Percentiles rank a stretch among this genome's conserved stretches.
These are phyloP conservation scores for Yamadazyma scolyti DNA, from an alignment of 805 yeast genomes.

Conservation along the genomic window DNA sequence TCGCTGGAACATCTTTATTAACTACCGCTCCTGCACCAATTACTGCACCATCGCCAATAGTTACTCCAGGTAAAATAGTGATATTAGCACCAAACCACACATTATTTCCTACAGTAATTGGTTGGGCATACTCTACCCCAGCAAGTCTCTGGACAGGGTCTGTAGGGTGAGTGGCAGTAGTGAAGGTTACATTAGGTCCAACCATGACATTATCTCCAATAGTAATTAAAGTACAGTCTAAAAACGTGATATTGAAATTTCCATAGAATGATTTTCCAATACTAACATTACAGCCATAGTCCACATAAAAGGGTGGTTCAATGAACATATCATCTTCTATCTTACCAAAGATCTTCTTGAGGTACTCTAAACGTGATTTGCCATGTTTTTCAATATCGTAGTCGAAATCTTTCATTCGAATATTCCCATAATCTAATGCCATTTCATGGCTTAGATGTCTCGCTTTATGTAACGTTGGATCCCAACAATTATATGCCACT, in stretches of 20 bases:
- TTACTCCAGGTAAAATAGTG: conserved; percentile 60
- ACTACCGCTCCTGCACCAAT: conserved; percentile 72
- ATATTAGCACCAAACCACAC: conserved; percentile 67
- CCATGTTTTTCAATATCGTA: conserved; percentile 20
- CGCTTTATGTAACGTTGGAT: conserved; percentile 19
- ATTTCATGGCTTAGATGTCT: conserved; percentile 31
- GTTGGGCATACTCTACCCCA: conserved; percentile 52
- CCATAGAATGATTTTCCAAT: conserved; percentile 58
- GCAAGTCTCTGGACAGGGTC: conserved; percentile 42
- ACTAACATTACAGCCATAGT: conserved; percentile 61
- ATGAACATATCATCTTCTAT: conserved; percentile 37
- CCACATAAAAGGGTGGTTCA: conserved; percentile 61
- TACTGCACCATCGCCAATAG: conserved; percentile 57
- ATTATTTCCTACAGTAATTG: conserved; percentile 57
- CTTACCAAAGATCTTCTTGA: conserved; percentile 46
- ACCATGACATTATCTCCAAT: conserved; percentile 58
- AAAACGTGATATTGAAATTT: conserved; percentile 52
- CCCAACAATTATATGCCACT: conserved; percentile 39
- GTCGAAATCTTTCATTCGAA: conserved; percentile 31
- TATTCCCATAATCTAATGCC: conserved; percentile 28
- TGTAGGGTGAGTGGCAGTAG: conserved; percentile 64
- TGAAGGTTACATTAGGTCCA: conserved; percentile 61
- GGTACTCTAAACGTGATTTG: conserved; percentile 32
- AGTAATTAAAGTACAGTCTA: conserved; percentile 58
- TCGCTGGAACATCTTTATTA: conserved; percentile 50